Conservation (phyloP, 2,329 filamentous ascomycete species). For the Rutstroemia sydowiana region DNA sequence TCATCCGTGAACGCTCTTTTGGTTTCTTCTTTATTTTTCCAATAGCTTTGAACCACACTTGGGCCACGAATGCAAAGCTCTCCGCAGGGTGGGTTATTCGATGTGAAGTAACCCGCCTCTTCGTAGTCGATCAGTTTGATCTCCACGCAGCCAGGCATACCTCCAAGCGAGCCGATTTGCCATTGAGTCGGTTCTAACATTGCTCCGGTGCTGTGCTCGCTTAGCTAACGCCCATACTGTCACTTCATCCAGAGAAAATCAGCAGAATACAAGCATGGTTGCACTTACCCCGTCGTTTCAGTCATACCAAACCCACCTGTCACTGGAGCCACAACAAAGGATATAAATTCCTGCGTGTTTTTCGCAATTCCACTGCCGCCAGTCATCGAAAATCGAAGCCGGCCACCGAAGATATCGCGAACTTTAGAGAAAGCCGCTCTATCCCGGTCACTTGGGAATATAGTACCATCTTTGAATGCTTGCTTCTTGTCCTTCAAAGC, state of each 20-base stretch:
- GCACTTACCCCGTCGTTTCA: conserved; percentile 62
- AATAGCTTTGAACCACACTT: conserved; percentile 69
- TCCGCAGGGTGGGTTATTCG: conserved; percentile 62
- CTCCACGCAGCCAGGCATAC: conserved; percentile 68
- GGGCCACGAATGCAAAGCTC: conserved; percentile 83
- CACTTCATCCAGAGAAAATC: conserved; percentile 66
- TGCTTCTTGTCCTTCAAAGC: conserved; percentile 61
- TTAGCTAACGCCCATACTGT: too few species aligned
- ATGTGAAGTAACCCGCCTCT: conserved; percentile 71
- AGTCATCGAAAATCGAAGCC: conserved; percentile 82
- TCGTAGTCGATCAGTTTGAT: conserved; percentile 84
- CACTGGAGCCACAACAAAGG: conserved; percentile 85
- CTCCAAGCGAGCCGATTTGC: conserved; percentile 68
- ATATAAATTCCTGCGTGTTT: conserved; percentile 82
- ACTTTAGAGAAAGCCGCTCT: conserved; percentile 82
- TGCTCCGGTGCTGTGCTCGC: too few species aligned
- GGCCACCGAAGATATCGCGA: conserved; percentile 78
- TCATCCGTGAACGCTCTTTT: conserved; percentile 59
- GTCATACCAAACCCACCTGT: conserved; percentile 87
- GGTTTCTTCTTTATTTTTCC: conserved; percentile 78
- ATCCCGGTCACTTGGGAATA: conserved; percentile 62
- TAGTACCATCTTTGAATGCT: conserved; percentile 65
- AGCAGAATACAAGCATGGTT: neutral
- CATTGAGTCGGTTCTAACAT: conserved; percentile 76
- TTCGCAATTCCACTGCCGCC: conserved; percentile 82